phyloP scores from a whole-genome alignment of 2,329 filamentous ascomycete species.

The Monosporascus ibericus region DNA sequence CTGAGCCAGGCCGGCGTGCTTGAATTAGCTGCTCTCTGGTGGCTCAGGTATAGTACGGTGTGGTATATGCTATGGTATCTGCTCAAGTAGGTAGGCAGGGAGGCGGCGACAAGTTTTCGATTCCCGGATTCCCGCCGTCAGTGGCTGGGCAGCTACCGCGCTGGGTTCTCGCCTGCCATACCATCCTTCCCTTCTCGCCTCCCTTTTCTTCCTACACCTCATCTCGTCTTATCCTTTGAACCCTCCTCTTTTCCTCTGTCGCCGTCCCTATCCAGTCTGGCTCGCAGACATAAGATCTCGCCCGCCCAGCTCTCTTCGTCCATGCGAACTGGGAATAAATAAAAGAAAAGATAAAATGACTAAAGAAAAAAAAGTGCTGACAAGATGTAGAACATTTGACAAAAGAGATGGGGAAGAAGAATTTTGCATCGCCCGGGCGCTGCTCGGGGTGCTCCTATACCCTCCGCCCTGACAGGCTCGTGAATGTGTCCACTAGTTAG shows the following conservation, averaged over 20 bases:
- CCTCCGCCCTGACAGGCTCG: not conserved
- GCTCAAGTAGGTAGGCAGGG: too few relatives aligned
- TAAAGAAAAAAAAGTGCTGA: slow-evolving; percentile 1
- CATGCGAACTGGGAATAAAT: slow-evolving; percentile 3
- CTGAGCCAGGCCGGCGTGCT: too few relatives aligned
- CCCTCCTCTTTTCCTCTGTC: not conserved
- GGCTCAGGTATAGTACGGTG: too few relatives aligned
- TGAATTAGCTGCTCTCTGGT: too few relatives aligned
- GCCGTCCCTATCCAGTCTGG: not conserved
- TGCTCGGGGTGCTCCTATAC: slow-evolving; percentile 1
- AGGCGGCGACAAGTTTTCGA: too few relatives aligned
- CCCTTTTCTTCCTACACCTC: not conserved
- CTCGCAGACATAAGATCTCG: not conserved
- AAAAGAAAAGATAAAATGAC: slow-evolving; percentile 1
- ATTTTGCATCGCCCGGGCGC: slow-evolving; percentile 7
- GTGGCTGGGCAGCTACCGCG: too few relatives aligned
- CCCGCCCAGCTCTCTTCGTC: not conserved
- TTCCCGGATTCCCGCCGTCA: too few relatives aligned
- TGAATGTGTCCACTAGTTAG: not conserved
- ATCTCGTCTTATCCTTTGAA: not conserved
- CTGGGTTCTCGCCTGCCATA: too few relatives aligned
- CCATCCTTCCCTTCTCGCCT: too few relatives aligned
- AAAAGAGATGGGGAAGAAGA: slow-evolving; percentile 12
- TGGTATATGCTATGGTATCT: too few relatives aligned
- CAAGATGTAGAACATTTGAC: slow-evolving; percentile 3